Percentiles rank a stretch among this genome's conserved stretches.
These are phyloP conservation scores for Lentinus brumalis DNA, from an alignment of 768 basidiomycete genomes.

Conservation along the genomic window DNA sequence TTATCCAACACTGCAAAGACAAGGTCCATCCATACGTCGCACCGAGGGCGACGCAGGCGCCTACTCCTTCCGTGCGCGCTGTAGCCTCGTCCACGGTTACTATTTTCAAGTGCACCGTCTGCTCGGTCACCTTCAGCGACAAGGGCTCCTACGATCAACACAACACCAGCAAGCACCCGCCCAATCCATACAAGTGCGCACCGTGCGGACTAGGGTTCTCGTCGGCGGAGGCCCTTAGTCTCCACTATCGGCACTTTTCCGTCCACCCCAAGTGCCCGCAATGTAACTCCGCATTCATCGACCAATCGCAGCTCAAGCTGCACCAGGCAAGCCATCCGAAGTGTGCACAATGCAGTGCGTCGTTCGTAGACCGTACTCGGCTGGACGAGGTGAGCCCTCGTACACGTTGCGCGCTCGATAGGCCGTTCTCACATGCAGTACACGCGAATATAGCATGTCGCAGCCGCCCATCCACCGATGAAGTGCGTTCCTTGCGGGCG, in stretches of 20 bases:
- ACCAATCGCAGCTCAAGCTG: conserved; percentile 5
- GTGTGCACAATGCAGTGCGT: conserved; percentile 7
- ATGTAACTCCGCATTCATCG: conserved; percentile 13
- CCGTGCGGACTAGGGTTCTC: conserved; percentile 16
- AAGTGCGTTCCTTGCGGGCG: conserved; percentile 10
- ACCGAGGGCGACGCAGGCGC: background rate
- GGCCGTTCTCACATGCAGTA: background rate
- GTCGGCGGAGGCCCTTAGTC: conserved; percentile 12
- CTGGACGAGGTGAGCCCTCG: conserved; percentile 5
- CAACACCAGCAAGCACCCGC: background rate
- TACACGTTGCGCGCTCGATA: background rate
- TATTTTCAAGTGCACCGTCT: conserved; percentile 4
- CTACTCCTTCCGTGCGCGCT: no score
- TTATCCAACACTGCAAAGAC: conserved; percentile 13
- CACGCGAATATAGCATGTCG: background rate
- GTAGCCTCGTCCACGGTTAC: background rate
- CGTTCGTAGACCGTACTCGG: background rate
- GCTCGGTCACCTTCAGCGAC: conserved; percentile 1
- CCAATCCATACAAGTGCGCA: conserved; percentile 8
- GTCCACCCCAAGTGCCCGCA: conserved; percentile 14
- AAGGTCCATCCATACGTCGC: conserved; percentile 6
- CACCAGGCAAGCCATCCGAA: conserved; percentile 9
- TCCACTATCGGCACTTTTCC: conserved; percentile 5
- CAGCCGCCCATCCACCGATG: background rate
- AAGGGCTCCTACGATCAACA: background rate